phyloP scores from a whole-genome alignment of 2,329 filamentous ascomycete species.

The Alternaria panax region DNA sequence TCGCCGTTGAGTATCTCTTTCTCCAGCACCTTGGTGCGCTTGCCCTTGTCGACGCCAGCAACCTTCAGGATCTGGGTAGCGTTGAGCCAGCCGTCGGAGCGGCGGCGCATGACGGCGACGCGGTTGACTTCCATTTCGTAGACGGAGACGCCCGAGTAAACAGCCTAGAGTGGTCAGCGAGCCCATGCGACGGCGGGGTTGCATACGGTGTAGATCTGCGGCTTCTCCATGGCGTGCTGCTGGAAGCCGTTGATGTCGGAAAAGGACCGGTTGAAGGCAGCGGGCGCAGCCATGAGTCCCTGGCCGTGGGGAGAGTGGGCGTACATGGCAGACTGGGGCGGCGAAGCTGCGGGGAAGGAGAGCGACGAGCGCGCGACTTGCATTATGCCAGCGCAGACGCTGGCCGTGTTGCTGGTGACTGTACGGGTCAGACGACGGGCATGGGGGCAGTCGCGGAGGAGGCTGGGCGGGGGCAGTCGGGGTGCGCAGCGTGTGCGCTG shows the following conservation, averaged over 20 bases:
- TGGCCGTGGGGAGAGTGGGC: constrained; percentile 39
- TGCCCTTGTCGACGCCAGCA: constrained; percentile 95
- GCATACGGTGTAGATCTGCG: constrained; percentile 60
- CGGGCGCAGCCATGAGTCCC: constrained; percentile 45
- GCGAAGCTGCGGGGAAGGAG: constrained; percentile 37
- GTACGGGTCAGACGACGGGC: constrained; percentile 24
- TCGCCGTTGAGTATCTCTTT: constrained; percentile 97
- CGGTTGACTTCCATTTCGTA: constrained; percentile 98
- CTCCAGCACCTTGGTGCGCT: constrained; percentile 95
- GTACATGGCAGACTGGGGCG: constrained; percentile 46
- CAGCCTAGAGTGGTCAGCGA: constrained; percentile 61
- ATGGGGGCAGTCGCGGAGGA: constrained; percentile 21
- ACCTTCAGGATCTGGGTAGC: constrained; percentile 98
- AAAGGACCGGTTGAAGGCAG: constrained; percentile 49
- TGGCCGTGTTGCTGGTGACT: constrained; percentile 18
- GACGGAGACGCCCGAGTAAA: constrained; percentile 94
- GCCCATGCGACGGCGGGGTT: constrained; percentile 67
- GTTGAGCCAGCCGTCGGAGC: constrained; percentile 95
- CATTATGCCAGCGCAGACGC: constrained; percentile 36
- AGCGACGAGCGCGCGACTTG: constrained; percentile 45
- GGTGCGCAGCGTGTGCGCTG: neutral
- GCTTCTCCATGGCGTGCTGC: constrained; percentile 53
- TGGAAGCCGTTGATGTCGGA: constrained; percentile 46
- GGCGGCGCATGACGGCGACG: constrained; percentile 92
- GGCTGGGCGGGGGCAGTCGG: constrained; percentile 7